phyloP scores from a whole-genome alignment of 2,329 filamentous ascomycete genomes.

The Pseudogymnoascus sp. region DNA sequence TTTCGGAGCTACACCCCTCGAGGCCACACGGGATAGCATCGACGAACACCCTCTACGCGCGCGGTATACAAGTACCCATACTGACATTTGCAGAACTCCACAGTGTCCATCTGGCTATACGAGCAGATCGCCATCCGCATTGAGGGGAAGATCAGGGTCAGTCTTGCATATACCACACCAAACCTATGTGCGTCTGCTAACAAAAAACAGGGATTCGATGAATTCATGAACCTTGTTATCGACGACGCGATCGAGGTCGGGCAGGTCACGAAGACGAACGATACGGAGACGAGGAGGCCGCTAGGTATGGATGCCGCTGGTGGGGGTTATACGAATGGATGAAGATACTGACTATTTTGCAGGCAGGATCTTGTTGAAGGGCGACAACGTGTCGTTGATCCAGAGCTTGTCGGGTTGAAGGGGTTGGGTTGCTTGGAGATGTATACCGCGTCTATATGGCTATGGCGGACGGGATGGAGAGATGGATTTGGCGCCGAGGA shows the following conservation, averaged over 20 bases:
- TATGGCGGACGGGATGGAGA: not conserved
- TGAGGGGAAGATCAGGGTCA: conserved; percentile 88
- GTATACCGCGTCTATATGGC: not conserved
- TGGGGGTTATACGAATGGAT: not conserved
- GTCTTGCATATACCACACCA: conserved; percentile 25
- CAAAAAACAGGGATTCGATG: conserved; percentile 73
- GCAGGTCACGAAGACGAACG: conserved; percentile 71
- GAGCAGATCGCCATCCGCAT: conserved; percentile 92
- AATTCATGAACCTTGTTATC: conserved; percentile 98
- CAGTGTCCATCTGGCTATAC: conserved; percentile 92
- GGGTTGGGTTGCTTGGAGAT: not conserved
- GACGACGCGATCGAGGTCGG: conserved; percentile 93
- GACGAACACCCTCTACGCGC: conserved; percentile 11
- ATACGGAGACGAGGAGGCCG: conserved; percentile 63
- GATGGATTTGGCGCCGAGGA: not conserved
- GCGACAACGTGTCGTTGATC: conserved; percentile 59
- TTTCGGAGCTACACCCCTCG: not conserved
- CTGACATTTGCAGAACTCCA: conserved; percentile 45
- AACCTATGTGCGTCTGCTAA: not conserved
- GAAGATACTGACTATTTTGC: not conserved
- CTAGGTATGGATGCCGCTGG: conserved; percentile 56
- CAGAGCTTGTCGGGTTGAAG: conserved; percentile 35
- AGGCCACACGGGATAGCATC: not conserved
- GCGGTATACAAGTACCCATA: conserved; percentile 23
- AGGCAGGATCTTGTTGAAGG: conserved; percentile 61